Base-by-base conservation (phyloP, 2,329 filamentous ascomycete genomes). In the Ophiostoma sp. region DNA sequence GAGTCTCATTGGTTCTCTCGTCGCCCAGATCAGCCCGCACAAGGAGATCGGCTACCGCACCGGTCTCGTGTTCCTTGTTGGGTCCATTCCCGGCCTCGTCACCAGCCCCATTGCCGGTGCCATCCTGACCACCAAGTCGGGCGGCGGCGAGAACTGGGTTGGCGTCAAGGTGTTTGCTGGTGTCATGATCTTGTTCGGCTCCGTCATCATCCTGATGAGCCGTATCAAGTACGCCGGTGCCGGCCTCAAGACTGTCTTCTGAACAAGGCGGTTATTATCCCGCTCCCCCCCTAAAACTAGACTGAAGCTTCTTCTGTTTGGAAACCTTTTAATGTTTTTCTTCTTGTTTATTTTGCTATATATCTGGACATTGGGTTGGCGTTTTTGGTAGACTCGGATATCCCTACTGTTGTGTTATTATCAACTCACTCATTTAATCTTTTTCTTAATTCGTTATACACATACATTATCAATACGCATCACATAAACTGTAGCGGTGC, bases 1-100 rank as follows among this genome's bases (percentile, higher is more conserved):
- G 20, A 79, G 79, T 11, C 75, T 83, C 4, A 76, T 79, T 13
- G 76, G 77, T 8, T 77, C 80, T 0, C 77, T 83, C 1, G 75
- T 81, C 4, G 78, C 78, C 1, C 84, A 89, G 73, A 85, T 89
- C 71, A 85, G 83, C 1, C 84, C 85, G 44, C 78, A 85, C 69
- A 77, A 80, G 1, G 81, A 86, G 74, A 83, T 88, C 10, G 87
- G 86, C 1, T 81, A 85, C 13, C 80, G 85, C 7, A 84, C 81
- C 2, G 86, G 86, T 0, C 80, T 82, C 0, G 78, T 83, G 67
- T 87, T 86, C 74, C 81, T 82, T 17, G 76, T 84, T 15, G 77
- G 83, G n/a, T 80, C 82, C 17, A 76, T 88, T 35, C 84, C 83
- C 0, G 84, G 83, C 10, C 76, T 88, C 52, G 81, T 83, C 5